A percentile compares a stretch with the other conserved stretches of the same genome.
Conservation (phyloP, 208 protist genomes). For the Sergeia podlipaevii region DNA sequence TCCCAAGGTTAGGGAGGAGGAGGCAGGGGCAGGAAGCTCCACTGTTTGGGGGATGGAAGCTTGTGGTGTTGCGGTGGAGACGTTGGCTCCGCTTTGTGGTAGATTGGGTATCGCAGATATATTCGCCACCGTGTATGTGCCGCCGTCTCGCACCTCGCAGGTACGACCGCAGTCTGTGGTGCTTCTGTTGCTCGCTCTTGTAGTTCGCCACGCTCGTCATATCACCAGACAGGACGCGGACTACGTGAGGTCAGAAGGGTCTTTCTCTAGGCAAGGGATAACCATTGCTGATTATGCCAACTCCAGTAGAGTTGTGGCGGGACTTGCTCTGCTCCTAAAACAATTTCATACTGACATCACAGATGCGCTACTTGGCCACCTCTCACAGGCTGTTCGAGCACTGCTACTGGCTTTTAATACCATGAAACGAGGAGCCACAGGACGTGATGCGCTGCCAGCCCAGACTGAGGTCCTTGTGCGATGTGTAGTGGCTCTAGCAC, state of each 20-base stretch:
- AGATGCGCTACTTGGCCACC: constrained; percentile 71
- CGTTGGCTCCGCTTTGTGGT: constrained; percentile 75
- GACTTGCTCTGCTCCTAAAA: constrained; percentile 88
- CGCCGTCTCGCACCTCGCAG: constrained; percentile 28
- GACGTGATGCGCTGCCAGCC: no score
- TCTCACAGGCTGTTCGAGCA: constrained; percentile 79
- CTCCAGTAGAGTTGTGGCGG: constrained; percentile 80
- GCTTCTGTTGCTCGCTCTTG: constrained; percentile 74
- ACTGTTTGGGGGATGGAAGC: no score
- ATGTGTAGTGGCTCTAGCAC: no score
- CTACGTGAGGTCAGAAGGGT: constrained; percentile 60
- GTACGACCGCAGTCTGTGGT: constrained; percentile 67
- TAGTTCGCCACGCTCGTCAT: constrained; percentile 48
- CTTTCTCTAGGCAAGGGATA: constrained; percentile 49
- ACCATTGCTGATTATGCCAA: constrained; percentile 64
- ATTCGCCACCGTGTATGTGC: constrained; percentile 87
- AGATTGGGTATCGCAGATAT: constrained; percentile 80
- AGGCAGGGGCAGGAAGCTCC: no score
- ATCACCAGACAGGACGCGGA: no score
- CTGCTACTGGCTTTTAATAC: no score
- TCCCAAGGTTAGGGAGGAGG: neutral
- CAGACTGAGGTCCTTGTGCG: no score
- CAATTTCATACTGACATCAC: constrained; percentile 90
- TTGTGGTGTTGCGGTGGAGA: constrained; percentile 57
- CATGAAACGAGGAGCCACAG: no score